These are phyloP conservation scores for Russula foetens DNA, from an alignment of 768 basidiomycete genomes.

Conservation along the genomic window DNA sequence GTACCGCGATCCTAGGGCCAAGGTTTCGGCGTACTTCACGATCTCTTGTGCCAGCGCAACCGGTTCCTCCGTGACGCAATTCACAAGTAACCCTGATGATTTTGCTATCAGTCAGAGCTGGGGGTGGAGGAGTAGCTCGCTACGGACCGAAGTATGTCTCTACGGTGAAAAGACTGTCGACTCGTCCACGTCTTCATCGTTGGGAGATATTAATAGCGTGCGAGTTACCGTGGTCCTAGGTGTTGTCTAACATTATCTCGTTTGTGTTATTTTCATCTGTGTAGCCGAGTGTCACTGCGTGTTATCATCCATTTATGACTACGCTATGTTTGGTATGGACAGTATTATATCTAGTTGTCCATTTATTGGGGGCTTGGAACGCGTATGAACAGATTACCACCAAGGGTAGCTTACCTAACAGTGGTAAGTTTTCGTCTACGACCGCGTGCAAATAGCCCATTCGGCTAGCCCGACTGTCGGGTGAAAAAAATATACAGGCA, in stretches of 20 bases:
- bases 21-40: constrained; percentile 73
- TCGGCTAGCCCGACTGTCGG: background rate
- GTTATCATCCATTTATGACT: background rate
- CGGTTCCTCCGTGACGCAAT: constrained; percentile 75
- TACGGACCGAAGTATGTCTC: constrained; percentile 41
- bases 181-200: background rate
- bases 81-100: constrained; percentile 78
- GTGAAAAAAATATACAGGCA: background rate
- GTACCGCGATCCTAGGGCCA: constrained; percentile 66
- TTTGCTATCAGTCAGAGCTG: constrained; percentile 84
- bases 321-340: background rate
- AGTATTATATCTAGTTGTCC: background rate
- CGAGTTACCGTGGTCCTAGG: constrained; percentile 76
- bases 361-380: too few species aligned
- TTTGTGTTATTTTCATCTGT: background rate
- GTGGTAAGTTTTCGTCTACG: background rate
- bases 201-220: constrained; percentile 48
- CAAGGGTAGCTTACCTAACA: constrained; percentile 1
- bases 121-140: constrained; percentile 78
- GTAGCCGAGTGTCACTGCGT: background rate
- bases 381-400: too few species aligned
- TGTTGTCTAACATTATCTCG: constrained; percentile 40
- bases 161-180: constrained; percentile 23
- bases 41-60: constrained; percentile 76
- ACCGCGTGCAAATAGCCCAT: background rate